Base-by-base conservation (phyloP, 768 basidiomycete species). In the Tulasnella sp. region DNA sequence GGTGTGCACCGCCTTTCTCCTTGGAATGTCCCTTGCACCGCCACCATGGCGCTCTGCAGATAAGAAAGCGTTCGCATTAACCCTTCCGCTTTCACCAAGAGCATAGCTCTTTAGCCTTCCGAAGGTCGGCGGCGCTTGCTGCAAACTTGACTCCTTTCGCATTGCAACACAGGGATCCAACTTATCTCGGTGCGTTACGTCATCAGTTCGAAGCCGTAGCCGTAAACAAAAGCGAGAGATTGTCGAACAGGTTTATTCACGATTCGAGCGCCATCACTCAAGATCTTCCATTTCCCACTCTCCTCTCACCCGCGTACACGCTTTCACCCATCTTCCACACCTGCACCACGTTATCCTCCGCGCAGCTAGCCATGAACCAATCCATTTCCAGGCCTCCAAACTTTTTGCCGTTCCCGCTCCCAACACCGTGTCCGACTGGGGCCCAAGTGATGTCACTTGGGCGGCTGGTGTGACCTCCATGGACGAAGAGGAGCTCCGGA, bases 371-470 rank as follows among this genome's bases (percentile, higher is more conserved):
- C 0, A 91, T 86, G 8, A 92, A 94, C 94, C 94, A 97, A 81
- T 96, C 94, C 77, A 80, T 79, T 25, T 85, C 85, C 79, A 87
- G 85, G 17, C 89, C 91, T 5, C n/a, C 72, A 15, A 15, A n/a
- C 52, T 64, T 37, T 36, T 49, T 49, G 25, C 39, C 54, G 49
- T 49, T 49, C n/a, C 72, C 72, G 29, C n/a, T n/a, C n/a, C n/a
- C n/a, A n/a, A 29, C 25, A 5, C 42, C 42, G 15, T 52, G 45
- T 34, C 72, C 72, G 7, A 64, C 54, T 3, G 93, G 92, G n/a
- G 92, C 94, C 97, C 97, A 99, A 81, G 91, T 92, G 82, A 99
- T 91, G 83, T 99, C 97, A 0, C 93, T 93, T 1, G 95, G 95
- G 40, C 93, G 89, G 37, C 94, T 88, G 3, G 93, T 95, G 80